Evolutionary conservation across 805 yeast genomes (phyloP), one percentile per base, ranked within the genome.

Genomic region (Starmerella geochares): DNA sequence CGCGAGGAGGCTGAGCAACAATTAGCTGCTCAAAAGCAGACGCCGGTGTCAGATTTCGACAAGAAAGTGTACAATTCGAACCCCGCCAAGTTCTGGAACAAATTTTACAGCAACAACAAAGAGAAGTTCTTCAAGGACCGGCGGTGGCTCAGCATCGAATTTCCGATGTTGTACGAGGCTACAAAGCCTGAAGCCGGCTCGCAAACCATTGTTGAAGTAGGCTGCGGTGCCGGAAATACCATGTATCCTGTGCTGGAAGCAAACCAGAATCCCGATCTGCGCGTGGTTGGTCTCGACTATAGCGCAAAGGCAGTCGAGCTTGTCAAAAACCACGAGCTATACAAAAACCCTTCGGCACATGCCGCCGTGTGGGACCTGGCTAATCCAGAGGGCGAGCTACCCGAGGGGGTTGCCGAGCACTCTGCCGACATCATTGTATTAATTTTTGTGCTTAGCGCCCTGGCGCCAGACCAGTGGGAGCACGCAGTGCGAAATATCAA

Each of bases 151-250:
- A 86, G 85, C 63, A 82, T 90, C 43, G 98, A 92, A 68, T 92
- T 92, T 56, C 98, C 98, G 1, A 69, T 77, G 13, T 67, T 92
- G 31, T 90, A 83, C 62, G 81, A 80, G 53, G 83, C 86, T 5
- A 86, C 95, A 3, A 77, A 78, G 54, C 74, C 76, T 21, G 83
- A 80, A 56, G 73, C 81, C 6, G 83, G 86, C n/a, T 77, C 81
- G 4, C 73, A 74, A 20, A 78, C 81, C 3, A 81, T 92, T 29
- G 73, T 92, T 49, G 98, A 92, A 66, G 82, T 92, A 42, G 98
- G 98, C 3, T 92, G 98, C 68, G 98, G 98, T 50, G 97, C 96
- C 4, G 98, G 98, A 10, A 92, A 92, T 65, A 92, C 98, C 0
- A 76, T 92, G 71, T 92, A 83, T 65, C 98, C 98, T 4, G 81